Percentiles rank a stretch among this genome's conserved stretches.
These are phyloP conservation scores for Pilaira anomala DNA, from an alignment of 192 early-diverging fungal genomes.

Conservation along the genomic window DNA sequence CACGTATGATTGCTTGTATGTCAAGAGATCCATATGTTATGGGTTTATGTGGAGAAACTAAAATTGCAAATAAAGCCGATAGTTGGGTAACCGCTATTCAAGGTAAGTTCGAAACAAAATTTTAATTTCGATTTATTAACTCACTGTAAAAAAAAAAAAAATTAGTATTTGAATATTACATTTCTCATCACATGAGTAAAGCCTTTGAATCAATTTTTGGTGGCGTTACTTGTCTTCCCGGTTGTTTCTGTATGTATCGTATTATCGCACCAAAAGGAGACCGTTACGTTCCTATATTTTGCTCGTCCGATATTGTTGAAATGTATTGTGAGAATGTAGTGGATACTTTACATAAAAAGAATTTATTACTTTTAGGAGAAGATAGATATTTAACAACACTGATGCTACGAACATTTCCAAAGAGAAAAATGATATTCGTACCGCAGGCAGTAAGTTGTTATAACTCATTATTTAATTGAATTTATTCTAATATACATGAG, in stretches of 20 bases:
- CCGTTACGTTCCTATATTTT: conserved; percentile 65
- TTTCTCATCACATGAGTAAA: conserved; percentile 70
- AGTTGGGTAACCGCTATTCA: conserved; percentile 91
- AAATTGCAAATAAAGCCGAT: conserved; percentile 89
- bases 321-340: conserved; percentile 69
- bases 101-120: conserved; percentile 19
- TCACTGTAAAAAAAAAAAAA: neutral
- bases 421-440: conserved; percentile 72
- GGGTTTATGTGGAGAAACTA: conserved; percentile 96
- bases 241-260: conserved; percentile 77
- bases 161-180: conserved; percentile 74
- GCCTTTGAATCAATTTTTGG: conserved; percentile 74
- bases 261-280: conserved; percentile 68
- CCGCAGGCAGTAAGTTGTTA: conserved; percentile 51
- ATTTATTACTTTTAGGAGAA: conserved; percentile 69
- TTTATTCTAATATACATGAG: neutral
- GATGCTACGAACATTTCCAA: conserved; percentile 71
- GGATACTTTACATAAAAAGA: conserved; percentile 71
- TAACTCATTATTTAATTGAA: neutral
- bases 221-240: conserved; percentile 68
- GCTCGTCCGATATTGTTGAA: conserved; percentile 72
- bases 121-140: neutral
- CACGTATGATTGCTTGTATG: conserved; percentile 84
- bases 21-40: conserved; percentile 84
- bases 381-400: conserved; percentile 77